Percentiles rank a stretch among this genome's conserved stretches.
Evolutionary conservation across 495 filamentous ascomycete genomes (phyloP).

Genomic region (Neurospora intermedia): DNA sequence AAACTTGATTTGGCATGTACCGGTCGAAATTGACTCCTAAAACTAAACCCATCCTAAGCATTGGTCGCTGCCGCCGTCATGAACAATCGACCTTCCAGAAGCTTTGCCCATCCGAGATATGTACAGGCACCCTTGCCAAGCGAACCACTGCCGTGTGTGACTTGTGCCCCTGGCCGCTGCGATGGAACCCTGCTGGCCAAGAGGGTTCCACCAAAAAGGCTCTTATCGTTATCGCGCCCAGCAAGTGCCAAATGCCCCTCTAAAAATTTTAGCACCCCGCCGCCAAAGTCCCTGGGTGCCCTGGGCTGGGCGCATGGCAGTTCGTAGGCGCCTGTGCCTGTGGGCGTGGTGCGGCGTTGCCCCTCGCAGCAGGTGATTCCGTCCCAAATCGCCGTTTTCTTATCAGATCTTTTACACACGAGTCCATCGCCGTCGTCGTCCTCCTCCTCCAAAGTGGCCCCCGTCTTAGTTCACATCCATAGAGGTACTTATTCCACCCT

Average conservation of each 20-base stretch:
- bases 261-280: conserved; percentile 6
- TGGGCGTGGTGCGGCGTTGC: not conserved
- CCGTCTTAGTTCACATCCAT: not conserved
- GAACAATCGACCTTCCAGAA: not conserved
- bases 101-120: not conserved
- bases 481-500: conserved; percentile 9
- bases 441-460: not conserved
- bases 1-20: not conserved
- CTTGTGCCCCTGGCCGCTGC: not conserved
- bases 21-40: not conserved
- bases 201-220: not conserved
- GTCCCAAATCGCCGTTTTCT: not conserved
- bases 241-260: conserved; percentile 6
- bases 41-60: no score
- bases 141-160: not conserved
- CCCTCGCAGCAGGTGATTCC: not conserved
- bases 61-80: not conserved
- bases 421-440: not conserved
- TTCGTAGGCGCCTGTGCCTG: not conserved
- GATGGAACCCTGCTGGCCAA: not conserved
- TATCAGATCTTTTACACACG: not conserved
- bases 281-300: not conserved
- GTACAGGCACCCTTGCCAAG: not conserved
- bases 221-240: conserved; percentile 5
- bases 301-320: not conserved